Evolutionary conservation across 371 early-diverging fungal genomes (phyloP).

Genomic region (Circinella umbellata): DNA sequence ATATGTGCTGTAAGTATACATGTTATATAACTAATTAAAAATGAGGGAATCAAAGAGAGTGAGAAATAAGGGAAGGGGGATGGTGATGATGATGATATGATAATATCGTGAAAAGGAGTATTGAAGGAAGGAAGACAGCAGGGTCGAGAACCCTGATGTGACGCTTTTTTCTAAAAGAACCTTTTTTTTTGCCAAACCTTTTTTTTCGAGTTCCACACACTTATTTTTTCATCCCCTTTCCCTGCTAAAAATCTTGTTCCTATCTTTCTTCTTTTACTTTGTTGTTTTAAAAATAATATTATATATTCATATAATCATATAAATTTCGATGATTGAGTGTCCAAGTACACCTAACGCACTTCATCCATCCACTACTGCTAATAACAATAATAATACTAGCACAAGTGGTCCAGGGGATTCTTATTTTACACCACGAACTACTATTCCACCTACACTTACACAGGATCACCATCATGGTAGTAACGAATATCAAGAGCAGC

Average conservation of each 20-base stretch:
- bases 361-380: constrained; percentile 1
- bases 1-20: too few species aligned
- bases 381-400: neutral
- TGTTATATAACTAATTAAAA: too few species aligned
- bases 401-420: constrained; percentile 10
- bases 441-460: neutral
- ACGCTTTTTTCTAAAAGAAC: constrained; percentile 5
- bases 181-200: neutral
- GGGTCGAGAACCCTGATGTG: constrained; percentile 13
- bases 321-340: constrained; percentile 24
- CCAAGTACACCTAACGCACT: constrained; percentile 19
- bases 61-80: neutral
- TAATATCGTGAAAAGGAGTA: neutral
- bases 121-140: neutral
- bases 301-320: neutral
- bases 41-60: too few species aligned
- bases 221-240: neutral
- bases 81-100: neutral
- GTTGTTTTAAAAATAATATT: neutral
- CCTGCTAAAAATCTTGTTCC: neutral
- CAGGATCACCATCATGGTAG: neutral
- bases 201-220: neutral
- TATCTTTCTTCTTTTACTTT: constrained; percentile 7
- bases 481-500: neutral
- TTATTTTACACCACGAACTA: constrained; percentile 12